Percentiles rank a stretch among this genome's conserved stretches.
phyloP scores from a whole-genome alignment of 2,329 filamentous ascomycete species.

The Xylariaceae sp. region DNA sequence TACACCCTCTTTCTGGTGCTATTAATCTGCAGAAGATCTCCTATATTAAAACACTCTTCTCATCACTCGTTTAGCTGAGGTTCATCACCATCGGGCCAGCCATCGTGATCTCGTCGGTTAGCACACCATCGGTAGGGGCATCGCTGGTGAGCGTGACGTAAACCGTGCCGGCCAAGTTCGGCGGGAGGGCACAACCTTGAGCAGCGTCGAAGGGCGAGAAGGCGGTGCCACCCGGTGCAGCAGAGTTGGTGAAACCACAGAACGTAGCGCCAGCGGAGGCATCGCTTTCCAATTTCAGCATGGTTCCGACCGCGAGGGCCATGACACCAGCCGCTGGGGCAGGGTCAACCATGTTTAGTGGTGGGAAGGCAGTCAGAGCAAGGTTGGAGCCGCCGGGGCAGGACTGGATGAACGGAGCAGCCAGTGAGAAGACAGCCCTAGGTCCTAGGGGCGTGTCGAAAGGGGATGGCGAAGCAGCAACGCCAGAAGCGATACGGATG shows the following conservation, averaged over 20 bases:
- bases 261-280: conserved; percentile 55
- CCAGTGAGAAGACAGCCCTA: conserved; percentile 72
- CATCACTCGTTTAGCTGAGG: conserved; percentile 44
- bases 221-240: conserved; percentile 57
- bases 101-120: conserved; percentile 66
- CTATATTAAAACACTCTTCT: conserved; percentile 6
- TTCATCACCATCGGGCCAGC: conserved; percentile 65
- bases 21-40: neutral
- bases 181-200: conserved; percentile 62
- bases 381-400: conserved; percentile 70
- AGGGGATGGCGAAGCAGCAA: conserved; percentile 65
- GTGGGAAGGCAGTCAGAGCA: conserved; percentile 65
- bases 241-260: conserved; percentile 70
- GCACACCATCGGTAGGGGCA: conserved; percentile 51
- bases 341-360: conserved; percentile 54
- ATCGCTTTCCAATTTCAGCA: conserved; percentile 53
- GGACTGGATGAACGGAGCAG: conserved; percentile 70
- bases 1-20: neutral
- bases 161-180: conserved; percentile 63
- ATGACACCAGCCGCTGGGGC: conserved; percentile 43
- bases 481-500: conserved; percentile 63
- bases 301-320: conserved; percentile 44
- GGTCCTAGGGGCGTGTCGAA: conserved; percentile 72
- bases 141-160: conserved; percentile 68
- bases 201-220: conserved; percentile 60